Conservation (phyloP, 2,329 filamentous ascomycete genomes). For the Emergomyces orientalis region DNA sequence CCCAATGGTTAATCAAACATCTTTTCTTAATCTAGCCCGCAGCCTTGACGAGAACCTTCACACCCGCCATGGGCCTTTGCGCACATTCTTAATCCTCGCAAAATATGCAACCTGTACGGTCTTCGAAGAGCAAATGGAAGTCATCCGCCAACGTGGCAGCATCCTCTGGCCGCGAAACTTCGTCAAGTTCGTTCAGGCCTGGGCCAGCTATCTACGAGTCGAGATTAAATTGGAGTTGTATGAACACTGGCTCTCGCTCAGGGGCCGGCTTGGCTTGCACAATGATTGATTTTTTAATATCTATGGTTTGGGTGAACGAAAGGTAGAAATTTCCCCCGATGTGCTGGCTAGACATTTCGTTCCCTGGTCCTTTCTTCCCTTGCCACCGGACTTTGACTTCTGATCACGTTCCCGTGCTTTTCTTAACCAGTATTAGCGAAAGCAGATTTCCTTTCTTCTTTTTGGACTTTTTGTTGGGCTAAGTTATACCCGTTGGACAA, state of each 20-base stretch:
- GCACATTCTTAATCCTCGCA: slow-evolving; percentile 56
- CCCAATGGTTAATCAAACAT: background rate
- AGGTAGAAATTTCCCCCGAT: background rate
- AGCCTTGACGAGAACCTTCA: slow-evolving; percentile 75
- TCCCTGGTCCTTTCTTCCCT: background rate
- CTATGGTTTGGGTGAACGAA: background rate
- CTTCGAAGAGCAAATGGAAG: slow-evolving; percentile 51
- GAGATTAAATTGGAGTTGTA: slow-evolving; percentile 51
- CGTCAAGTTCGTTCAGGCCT: slow-evolving; percentile 43
- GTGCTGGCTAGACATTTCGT: background rate
- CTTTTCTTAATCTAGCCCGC: slow-evolving; percentile 44
- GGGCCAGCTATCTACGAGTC: slow-evolving; percentile 45
- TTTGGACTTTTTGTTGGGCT: background rate
- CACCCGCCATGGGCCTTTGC: slow-evolving; percentile 48
- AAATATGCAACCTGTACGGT: slow-evolving; percentile 54
- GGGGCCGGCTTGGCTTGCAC: slow-evolving; percentile 41
- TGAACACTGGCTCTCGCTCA: slow-evolving; percentile 46
- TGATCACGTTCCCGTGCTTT: background rate
- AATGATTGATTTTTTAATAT: slow-evolving; percentile 10
- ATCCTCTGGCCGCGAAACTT: slow-evolving; percentile 46
- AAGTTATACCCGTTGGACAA: background rate
- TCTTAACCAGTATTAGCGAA: background rate
- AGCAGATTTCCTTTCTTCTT: background rate
- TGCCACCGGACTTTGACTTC: background rate
- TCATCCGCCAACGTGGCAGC: slow-evolving; percentile 39